A percentile compares a stretch with the other conserved stretches of the same genome.
Conservation (phyloP, 352 stramenopile species). For the Elongisporangium senticosum region DNA sequence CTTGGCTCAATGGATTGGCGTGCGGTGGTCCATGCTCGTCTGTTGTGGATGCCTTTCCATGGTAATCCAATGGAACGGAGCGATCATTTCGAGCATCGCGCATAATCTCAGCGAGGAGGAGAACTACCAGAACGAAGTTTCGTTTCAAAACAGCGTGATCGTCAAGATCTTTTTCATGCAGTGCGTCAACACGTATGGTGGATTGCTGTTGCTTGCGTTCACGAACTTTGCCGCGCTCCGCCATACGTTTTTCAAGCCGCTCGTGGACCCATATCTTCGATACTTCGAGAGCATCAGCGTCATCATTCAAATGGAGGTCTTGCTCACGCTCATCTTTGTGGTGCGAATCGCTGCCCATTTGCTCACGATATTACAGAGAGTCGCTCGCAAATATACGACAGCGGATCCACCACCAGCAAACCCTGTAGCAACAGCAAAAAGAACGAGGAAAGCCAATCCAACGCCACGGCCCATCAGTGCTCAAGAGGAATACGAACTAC, state of each 20-base stretch:
- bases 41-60: slow-evolving; percentile 21
- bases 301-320: slow-evolving; percentile 36
- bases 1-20: slow-evolving; percentile 12
- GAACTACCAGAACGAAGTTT: slow-evolving; percentile 14
- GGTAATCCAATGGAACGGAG: slow-evolving; percentile 22
- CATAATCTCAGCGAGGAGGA: slow-evolving; percentile 29
- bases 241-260: background rate
- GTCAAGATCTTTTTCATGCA: slow-evolving; percentile 42
- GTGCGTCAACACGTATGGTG: slow-evolving; percentile 29
- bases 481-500: slow-evolving; percentile 12
- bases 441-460: slow-evolving; percentile 9
- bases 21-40: slow-evolving; percentile 21
- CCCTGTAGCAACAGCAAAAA: background rate
- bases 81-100: slow-evolving; percentile 17
- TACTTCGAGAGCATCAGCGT: slow-evolving; percentile 12
- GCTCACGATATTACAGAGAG: slow-evolving; percentile 9
- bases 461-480: background rate
- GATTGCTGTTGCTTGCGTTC: slow-evolving; percentile 28
- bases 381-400: slow-evolving; percentile 1
- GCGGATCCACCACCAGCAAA: background rate
- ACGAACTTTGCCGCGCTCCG: slow-evolving; percentile 3
- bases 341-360: slow-evolving; percentile 18
- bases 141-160: slow-evolving; percentile 24
- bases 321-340: slow-evolving; percentile 29
- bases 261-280: slow-evolving; percentile 2